These are phyloP conservation scores for Neurospora discreta DNA, from an alignment of 495 filamentous ascomycete genomes.

Conservation along the genomic window DNA sequence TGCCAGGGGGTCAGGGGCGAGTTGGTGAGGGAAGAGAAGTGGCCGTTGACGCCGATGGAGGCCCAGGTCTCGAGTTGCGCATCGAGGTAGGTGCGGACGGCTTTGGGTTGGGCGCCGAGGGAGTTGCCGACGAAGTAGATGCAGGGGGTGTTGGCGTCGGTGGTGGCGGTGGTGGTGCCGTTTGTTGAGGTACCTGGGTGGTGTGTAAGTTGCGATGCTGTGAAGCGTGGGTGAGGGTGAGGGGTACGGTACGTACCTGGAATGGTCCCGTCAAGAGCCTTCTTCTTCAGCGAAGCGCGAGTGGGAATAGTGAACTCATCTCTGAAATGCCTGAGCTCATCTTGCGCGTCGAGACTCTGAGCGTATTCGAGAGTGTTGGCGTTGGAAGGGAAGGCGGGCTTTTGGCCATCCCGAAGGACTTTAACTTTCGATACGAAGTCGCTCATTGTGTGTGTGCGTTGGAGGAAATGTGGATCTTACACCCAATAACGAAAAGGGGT, in stretches of 20 bases:
- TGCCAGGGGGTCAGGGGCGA: conserved; percentile 60
- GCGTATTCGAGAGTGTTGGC: conserved; percentile 12
- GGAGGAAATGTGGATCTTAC: not conserved
- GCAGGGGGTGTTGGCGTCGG: conserved; percentile 31
- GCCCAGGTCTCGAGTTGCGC: conserved; percentile 77
- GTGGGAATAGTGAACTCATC: conserved; percentile 73
- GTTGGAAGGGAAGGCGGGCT: conserved; percentile 7
- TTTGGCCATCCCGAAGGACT: conserved; percentile 7
- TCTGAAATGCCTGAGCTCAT: conserved; percentile 54
- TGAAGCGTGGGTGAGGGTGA: too few relatives aligned
- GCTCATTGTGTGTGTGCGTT: not conserved
- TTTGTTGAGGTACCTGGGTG: not conserved
- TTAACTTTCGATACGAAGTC: not conserved
- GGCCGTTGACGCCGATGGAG: conserved; percentile 76
- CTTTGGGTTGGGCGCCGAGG: conserved; percentile 71
- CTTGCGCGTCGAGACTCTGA: conserved; percentile 48
- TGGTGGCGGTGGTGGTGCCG: not conserved
- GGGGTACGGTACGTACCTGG: conserved; percentile 15
- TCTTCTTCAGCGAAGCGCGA: conserved; percentile 52
- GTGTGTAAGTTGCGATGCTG: too few relatives aligned
- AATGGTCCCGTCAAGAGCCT: conserved; percentile 38
- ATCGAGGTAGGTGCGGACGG: conserved; percentile 52
- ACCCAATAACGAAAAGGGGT: not conserved
- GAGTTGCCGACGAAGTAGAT: conserved; percentile 94
- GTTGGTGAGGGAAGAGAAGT: conserved; percentile 66